Evolutionary conservation across 176 grass and related monocot species (phyloP), one percentile per base, ranked within the genome.

Genomic region (Chloris gayana): DNA sequence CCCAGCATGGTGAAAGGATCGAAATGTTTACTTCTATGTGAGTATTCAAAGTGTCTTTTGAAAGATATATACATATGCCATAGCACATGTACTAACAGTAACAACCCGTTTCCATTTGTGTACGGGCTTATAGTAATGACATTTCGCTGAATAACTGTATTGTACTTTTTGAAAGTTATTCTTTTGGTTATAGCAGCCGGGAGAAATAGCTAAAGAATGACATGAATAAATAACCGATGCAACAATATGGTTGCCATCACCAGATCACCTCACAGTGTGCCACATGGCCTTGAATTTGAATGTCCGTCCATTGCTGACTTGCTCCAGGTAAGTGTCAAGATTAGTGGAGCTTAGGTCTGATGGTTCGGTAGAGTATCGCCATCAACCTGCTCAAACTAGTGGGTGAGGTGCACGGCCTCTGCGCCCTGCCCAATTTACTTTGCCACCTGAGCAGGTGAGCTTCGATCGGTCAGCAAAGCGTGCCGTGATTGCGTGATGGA

Each of bases 11-110:
- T 0, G 86, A 66, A 45, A 82, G 72, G 26, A 67, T 84, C 6
- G 78, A 92, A 44, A 80, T 81, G 82, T 47, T 89, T 44, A 72
- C 82, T 57, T 81, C 87, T 32, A 21, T 69, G 24, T 84, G 61
- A 68, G 62, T 46, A 46, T 29, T 25, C 15, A 35, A 72, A 58
- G 29, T 38, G 46, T 44, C 37, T 25, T 67, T 26, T 31, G 22
- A 74, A 76, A 11, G 38, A 35, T 21, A 56, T 44, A 72, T 2
- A 27, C 33, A 72, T 2, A 27, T 27, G 49, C 49, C 34, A 24
- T 49, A 19, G 46, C 17, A 44, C 41, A 39, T 51, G 49, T 51
- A 51, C 17, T 51, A 21, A 51, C 17, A 51, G 32, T 47, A 10
- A 13, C 6, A n/a, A 7, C 22, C 14, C 14, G 49, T 21, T 53